phyloP scores from a whole-genome alignment of 371 early-diverging fungal species.

The Nematocida parisii region DNA sequence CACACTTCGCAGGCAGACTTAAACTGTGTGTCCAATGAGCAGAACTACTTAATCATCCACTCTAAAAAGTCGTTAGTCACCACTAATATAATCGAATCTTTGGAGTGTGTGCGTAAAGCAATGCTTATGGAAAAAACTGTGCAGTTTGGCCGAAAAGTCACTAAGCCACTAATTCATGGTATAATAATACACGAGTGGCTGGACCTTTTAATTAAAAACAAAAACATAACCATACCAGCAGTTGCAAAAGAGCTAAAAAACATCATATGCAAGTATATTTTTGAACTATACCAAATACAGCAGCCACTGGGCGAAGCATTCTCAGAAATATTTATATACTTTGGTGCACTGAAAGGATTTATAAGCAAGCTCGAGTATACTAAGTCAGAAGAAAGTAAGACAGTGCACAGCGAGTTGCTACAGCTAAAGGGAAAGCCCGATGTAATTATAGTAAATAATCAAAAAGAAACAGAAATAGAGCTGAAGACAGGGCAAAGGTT shows the following conservation, averaged over 20 bases:
- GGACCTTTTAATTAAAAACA: slow-evolving; percentile 17
- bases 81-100: slow-evolving; percentile 10
- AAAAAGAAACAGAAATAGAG: slow-evolving; percentile 44
- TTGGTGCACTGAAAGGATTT: slow-evolving; percentile 31
- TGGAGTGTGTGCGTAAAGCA: slow-evolving; percentile 34
- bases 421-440: slow-evolving; percentile 55
- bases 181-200: slow-evolving; percentile 50
- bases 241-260: slow-evolving; percentile 26
- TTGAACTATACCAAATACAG: slow-evolving; percentile 4
- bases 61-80: slow-evolving; percentile 19
- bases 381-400: slow-evolving; percentile 12
- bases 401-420: slow-evolving; percentile 18
- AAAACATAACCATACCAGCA: background rate
- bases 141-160: background rate
- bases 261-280: background rate
- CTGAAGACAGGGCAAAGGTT: slow-evolving; percentile 47
- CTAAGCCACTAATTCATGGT: slow-evolving; percentile 19
- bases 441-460: slow-evolving; percentile 11
- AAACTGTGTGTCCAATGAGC: background rate
- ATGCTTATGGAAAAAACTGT: slow-evolving; percentile 4
- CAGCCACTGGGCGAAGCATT: background rate
- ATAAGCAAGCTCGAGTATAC: slow-evolving; percentile 10
- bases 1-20: background rate
- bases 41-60: slow-evolving; percentile 48
- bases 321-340: slow-evolving; percentile 16